Conservation (phyloP, 2,329 filamentous ascomycete species). For the Emmonsia crescens region DNA sequence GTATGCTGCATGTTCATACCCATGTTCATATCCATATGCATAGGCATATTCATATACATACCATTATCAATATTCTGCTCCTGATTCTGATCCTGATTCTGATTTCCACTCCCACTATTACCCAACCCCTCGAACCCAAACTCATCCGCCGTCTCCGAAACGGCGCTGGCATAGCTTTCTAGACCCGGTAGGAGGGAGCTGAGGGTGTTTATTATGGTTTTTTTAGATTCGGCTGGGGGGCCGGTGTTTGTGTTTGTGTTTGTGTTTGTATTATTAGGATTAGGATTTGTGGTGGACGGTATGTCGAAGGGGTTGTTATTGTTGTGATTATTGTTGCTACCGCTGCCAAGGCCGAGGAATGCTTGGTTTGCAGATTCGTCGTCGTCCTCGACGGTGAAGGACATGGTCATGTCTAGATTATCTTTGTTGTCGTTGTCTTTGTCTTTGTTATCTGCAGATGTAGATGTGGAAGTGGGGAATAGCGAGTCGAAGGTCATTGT, state of each 20-base stretch:
- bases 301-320: conserved; percentile 2
- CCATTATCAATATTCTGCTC: background rate
- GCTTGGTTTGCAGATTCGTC: conserved; percentile 29
- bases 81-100: background rate
- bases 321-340: conserved; percentile 11
- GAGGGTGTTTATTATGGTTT: conserved; percentile 10
- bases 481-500: conserved; percentile 34
- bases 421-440: conserved; percentile 12
- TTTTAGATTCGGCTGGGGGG: too few relatives aligned
- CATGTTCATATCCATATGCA: background rate
- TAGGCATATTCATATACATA: background rate
- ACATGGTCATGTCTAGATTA: conserved; percentile 30
- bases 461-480: conserved; percentile 24
- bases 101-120: conserved; percentile 23
- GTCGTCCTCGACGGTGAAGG: conserved; percentile 30
- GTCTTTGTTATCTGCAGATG: background rate
- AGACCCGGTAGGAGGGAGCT: conserved; percentile 22
- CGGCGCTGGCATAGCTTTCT: conserved; percentile 23
- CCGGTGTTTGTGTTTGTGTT: background rate
- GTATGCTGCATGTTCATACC: background rate
- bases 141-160: conserved; percentile 24
- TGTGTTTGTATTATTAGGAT: background rate
- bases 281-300: background rate
- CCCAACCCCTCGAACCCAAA: conserved; percentile 24
- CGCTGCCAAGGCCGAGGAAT: conserved; percentile 24